Evolutionary conservation across 805 yeast genomes (phyloP), one percentile per base, ranked within the genome.

Genomic region (Ogataea corticis): DNA sequence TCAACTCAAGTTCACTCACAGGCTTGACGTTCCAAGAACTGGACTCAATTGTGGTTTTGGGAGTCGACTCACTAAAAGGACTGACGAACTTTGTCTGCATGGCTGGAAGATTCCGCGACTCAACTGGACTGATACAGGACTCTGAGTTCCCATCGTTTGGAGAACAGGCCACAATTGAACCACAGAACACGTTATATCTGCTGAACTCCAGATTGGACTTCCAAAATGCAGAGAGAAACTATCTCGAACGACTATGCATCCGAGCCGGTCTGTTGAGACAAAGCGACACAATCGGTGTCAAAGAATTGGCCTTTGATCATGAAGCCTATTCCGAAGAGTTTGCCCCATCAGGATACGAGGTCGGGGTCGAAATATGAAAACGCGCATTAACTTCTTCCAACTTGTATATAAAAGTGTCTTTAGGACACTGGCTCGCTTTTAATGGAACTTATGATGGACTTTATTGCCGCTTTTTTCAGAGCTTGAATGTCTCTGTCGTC

Each of bases 41-140:
- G n/a, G 45, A 55, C 9, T 46, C 55, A 6, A 51, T 63, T 1
- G 42, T 68, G 13, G 48, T 62, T 17, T 48, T 67, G 5, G 72
- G 72, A 2, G 44, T 62, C 7, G 69, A 68, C 41, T 46, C 66
- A 1, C 50, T 68, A 7, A 54, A 58, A 38, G 58, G 51, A 33
- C 23, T 46, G 3, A 37, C 53, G 1, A 43, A 49, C 9, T 53
- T 68, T 34, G 54, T 57, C 2, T 47, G 49, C 15, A 37, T 67
- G 1, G 50, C 56, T 0, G 65, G 68, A 3, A 50, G 68, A 32
- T 54, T 62, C 43, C 54, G 70, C 32, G 37, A 44, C 37, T 1
- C 7, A 4, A 23, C 43, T 1, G 65, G 65, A 2, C 18, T 61
- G 7, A 45, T 59, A 14, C 42, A 48, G 4, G 55, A 52, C 5